A percentile compares a stretch with the other conserved stretches of the same genome.
phyloP scores from a whole-genome alignment of 352 stramenopile species.

The Pythium rhizo-oryzae region DNA sequence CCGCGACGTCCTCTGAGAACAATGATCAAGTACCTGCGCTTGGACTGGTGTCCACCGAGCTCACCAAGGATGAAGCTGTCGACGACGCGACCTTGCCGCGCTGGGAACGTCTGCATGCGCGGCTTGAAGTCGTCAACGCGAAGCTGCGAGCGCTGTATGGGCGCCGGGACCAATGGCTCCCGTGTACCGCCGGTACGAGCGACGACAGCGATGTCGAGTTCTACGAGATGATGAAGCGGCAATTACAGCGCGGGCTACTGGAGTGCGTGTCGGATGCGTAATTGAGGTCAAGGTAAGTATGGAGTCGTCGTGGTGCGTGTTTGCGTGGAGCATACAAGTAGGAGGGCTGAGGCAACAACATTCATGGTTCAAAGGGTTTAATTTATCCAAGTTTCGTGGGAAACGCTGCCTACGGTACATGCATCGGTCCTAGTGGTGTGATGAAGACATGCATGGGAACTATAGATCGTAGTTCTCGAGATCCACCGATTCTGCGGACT shows the following conservation, averaged over 20 bases:
- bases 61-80: neutral
- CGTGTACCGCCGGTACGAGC: neutral
- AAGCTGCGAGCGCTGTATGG: constrained; percentile 6
- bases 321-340: neutral
- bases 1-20: neutral
- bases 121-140: constrained; percentile 16
- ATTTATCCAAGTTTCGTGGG: neutral
- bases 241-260: constrained; percentile 16
- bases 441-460: neutral
- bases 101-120: constrained; percentile 18
- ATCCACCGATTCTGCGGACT: neutral
- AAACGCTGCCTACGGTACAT: neutral
- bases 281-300: neutral
- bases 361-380: neutral
- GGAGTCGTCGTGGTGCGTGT: neutral
- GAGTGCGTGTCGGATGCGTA: constrained; percentile 19
- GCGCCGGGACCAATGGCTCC: neutral
- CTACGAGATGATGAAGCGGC: constrained; percentile 19
- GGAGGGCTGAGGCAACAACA: neutral
- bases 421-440: neutral
- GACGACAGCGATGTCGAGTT: constrained; percentile 20
- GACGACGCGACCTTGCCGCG: neutral
- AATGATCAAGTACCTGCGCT: neutral
- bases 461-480: constrained; percentile 17
- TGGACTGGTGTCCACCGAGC: neutral